phyloP scores from a whole-genome alignment of 352 stramenopile species.

The Pythium monospermum region DNA sequence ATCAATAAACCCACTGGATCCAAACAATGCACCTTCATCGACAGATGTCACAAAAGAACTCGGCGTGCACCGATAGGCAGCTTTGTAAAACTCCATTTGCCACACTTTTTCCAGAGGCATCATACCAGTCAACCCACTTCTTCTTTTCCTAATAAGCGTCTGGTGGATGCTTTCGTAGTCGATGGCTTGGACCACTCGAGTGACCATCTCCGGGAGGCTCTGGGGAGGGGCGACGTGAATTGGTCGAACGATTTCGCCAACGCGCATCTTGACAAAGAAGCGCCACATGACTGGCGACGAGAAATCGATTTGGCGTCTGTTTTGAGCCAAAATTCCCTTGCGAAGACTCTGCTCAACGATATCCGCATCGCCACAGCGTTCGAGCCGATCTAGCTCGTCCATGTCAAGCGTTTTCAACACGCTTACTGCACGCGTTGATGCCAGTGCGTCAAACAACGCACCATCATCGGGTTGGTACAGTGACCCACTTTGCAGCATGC shows the following conservation, averaged over 20 bases:
- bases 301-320: constrained; percentile 4
- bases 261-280: constrained; percentile 22
- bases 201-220: constrained; percentile 16
- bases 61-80: constrained; percentile 16
- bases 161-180: constrained; percentile 16
- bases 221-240: constrained; percentile 9
- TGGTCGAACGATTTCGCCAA: constrained; percentile 13
- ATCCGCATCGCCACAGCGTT: constrained; percentile 9
- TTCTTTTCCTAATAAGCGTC: neutral
- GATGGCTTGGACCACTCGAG: constrained; percentile 9
- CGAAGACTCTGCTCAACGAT: constrained; percentile 9
- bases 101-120: constrained; percentile 19
- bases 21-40: constrained; percentile 19
- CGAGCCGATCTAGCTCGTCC: constrained; percentile 14
- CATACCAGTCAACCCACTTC: no score
- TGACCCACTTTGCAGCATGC: constrained; percentile 10
- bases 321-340: constrained; percentile 17
- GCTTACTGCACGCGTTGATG: constrained; percentile 15
- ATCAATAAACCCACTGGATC: constrained; percentile 18
- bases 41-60: constrained; percentile 17
- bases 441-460: constrained; percentile 10
- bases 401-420: constrained; percentile 13
- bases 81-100: constrained; percentile 27
- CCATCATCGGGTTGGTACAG: constrained; percentile 6
- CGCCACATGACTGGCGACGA: constrained; percentile 20